Evolutionary conservation across 1,139 yeast species (phyloP), one percentile per base, ranked within the genome.

Genomic region (Debaryomycetaceae sp.): DNA sequence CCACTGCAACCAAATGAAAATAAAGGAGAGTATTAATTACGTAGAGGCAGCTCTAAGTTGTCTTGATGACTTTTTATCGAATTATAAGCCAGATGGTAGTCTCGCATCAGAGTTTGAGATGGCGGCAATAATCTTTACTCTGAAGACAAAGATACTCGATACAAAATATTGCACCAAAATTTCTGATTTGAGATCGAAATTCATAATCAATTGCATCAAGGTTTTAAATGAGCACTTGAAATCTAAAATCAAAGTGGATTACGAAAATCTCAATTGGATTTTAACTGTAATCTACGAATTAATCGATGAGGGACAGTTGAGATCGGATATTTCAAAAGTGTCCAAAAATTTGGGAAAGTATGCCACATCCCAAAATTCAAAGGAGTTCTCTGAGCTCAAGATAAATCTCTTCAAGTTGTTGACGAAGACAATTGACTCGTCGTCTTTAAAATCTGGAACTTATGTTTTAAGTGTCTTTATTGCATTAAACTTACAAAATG

Each of bases 331-430:
- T 3, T 3, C 26, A 3, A 22, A 22, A 11, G 3, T 22, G 11
- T 8, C 11, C 26, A 22, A 22, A 11, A 3, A 22, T 8, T 22
- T 22, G 26, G 26, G 26, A 22, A 22, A 22, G 26, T 11, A 22
- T 8, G 11, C 11, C 11, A 22, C 11, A 8, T 22, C 4, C 11
- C 26, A 22, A 22, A n/a, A n/a, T n/a, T 22, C 11, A 22, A 3
- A 22, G 11, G 26, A 22, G 11, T 8, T 8, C 11, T 11, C 11
- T 22, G 3, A 22, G 11, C 11, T 22, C 7, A 22, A 22, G 26
- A 22, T 22, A 8, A 53, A 54, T 8, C 42, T 68, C 24, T 73
- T 68, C 46, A 41, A 56, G 5, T 45, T 72, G 9, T 50, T 59
- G 26, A 42, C 67, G 3, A 55, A 56, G 26, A 22, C 26, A 3